A percentile compares a stretch with the other conserved stretches of the same genome.
phyloP scores from a whole-genome alignment of 2,329 filamentous ascomycete genomes.

The Ophiocordyceps camponoti-rufipedis region DNA sequence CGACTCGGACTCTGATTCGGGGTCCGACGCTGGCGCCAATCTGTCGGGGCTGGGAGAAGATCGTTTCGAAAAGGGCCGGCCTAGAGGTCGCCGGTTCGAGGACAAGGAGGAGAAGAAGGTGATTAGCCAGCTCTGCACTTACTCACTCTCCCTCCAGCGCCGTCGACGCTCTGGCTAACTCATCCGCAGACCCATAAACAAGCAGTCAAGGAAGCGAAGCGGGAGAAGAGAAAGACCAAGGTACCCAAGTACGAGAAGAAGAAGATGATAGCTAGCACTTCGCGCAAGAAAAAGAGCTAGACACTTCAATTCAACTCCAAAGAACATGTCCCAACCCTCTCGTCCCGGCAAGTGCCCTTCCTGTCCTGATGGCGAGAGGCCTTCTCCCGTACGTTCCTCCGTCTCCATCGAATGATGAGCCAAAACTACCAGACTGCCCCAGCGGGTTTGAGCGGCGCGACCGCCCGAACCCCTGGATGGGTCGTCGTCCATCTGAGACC shows the following conservation, averaged over 20 bases:
- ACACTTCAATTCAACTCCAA: not conserved
- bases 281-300: conserved; percentile 40
- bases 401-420: conserved; percentile 1
- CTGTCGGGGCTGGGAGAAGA: conserved; percentile 29
- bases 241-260: conserved; percentile 96
- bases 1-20: conserved; percentile 26
- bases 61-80: conserved; percentile 45
- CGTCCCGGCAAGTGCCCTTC: too few species aligned
- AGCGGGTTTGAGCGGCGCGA: conserved; percentile 11
- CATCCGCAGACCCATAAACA: conserved; percentile 47
- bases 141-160: not conserved
- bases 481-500: not conserved
- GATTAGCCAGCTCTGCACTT: conserved; percentile 5
- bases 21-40: conserved; percentile 29
- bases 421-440: conserved; percentile 1
- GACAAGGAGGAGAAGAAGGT: conserved; percentile 82
- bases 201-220: conserved; percentile 86
- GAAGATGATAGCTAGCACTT: conserved; percentile 48
- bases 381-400: not conserved
- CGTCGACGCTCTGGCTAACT: not conserved
- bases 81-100: conserved; percentile 69
- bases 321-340: not conserved
- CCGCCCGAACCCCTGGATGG: not conserved
- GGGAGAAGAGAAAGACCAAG: conserved; percentile 83
- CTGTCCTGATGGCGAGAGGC: not conserved